Evolutionary conservation across 208 protist genomes (phyloP), one percentile per base, ranked within the genome.

Genomic region (Leishmania braziliensis): DNA sequence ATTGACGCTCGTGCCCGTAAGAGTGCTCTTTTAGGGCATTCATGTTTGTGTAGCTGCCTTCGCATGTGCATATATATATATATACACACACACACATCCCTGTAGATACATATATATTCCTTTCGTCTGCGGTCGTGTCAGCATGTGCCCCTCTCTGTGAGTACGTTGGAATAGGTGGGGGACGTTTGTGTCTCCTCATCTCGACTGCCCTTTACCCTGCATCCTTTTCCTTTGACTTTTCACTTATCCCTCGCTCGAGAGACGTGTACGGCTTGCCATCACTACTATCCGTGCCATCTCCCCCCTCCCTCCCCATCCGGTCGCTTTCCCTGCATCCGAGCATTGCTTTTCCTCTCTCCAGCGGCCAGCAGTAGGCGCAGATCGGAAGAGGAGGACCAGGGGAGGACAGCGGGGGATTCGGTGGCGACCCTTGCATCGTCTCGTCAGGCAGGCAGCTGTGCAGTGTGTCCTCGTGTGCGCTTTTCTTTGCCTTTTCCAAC

Each of bases 131-230:
- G 10, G 18, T 33, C 10, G 43, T 78, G 16, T 56, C n/a, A 23
- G 50, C 68, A 1, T 48, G 23, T 3, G 48, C 39, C n/a, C 36
- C 70, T 71, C 50, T 76, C 62, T 43, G 62, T 68, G 62, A 46
- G 43, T 46, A 46, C 23, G 43, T 66, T 2, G 0, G 39, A 36
- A 46, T 71, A 39, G 33, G 75, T 62, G 18, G 56, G 23, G 2
- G 18, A 26, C 2, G 26, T 56, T 75, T 79, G 10, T 84, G 29
- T 69, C 46, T 62, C 65, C n/a, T 48, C 46, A 20, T 77, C 68
- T n/a, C 18, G 33, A 39, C 56, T 73, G 5, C 23, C 56, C 63
- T 72, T 54, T 43, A 9, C 36, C 20, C 33, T 70, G 6, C 5
- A 20, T 20, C 33, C 20, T 46, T 58, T 51, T 50, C 75, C 20